These are phyloP conservation scores for Rhinocladiella mackenziei DNA, from an alignment of 2,329 filamentous ascomycete species.

Conservation along the genomic window DNA sequence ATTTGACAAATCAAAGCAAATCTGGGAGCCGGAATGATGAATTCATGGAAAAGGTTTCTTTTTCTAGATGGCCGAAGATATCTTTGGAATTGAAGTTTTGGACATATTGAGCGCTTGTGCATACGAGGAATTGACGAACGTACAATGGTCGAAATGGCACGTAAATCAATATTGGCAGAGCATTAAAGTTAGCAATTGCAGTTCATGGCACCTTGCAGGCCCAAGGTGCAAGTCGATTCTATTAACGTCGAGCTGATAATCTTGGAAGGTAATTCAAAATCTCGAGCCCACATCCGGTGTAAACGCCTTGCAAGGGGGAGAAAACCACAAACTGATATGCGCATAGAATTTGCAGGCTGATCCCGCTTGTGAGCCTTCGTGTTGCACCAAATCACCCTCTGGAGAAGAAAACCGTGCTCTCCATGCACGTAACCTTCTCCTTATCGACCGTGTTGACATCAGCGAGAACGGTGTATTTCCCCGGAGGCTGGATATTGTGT, in stretches of 20 bases:
- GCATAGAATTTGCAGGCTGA: background rate
- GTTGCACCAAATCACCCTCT: constrained; percentile 1
- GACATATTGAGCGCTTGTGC: too few relatives aligned
- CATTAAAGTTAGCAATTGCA: too few relatives aligned
- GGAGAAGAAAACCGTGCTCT: constrained; percentile 47
- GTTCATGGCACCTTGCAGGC: too few relatives aligned
- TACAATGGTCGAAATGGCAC: too few relatives aligned
- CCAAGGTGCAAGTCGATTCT: too few relatives aligned
- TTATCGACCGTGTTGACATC: constrained; percentile 74
- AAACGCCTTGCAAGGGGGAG: constrained; percentile 9
- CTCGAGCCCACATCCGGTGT: background rate
- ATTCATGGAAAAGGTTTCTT: too few relatives aligned
- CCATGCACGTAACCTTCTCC: constrained; percentile 79
- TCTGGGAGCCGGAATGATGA: too few relatives aligned
- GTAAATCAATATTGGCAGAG: too few relatives aligned
- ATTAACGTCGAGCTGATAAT: constrained; percentile 2
- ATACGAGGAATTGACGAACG: too few relatives aligned
- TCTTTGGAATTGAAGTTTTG: too few relatives aligned
- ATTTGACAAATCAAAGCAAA: too few relatives aligned
- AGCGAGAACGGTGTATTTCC: constrained; percentile 86
- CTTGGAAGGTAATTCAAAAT: background rate
- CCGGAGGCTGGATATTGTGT: constrained; percentile 43
- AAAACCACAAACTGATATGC: constrained; percentile 3
- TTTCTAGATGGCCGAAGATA: too few relatives aligned
- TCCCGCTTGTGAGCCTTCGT: background rate